phyloP scores from a whole-genome alignment of 305 asterid species.

The Petunia hybrid region DNA sequence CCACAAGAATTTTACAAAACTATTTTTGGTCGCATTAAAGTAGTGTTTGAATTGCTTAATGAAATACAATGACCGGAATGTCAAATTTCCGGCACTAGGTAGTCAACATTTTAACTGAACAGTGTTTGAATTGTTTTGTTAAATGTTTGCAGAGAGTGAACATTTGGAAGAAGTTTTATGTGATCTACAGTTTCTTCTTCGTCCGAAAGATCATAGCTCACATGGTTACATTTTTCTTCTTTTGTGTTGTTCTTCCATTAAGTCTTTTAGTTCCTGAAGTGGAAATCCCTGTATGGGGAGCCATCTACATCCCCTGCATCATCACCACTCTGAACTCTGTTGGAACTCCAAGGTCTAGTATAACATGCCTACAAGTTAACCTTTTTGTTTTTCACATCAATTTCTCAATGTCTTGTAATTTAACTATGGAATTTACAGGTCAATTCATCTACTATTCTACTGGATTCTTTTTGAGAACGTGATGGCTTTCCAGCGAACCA shows the following conservation, averaged over 20 bases:
- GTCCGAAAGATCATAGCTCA: conserved; percentile 77
- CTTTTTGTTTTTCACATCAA: not conserved
- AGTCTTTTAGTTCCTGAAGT: conserved; percentile 72
- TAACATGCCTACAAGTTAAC: not conserved
- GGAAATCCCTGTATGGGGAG: conserved; percentile 70
- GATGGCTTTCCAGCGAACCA: conserved; percentile 80
- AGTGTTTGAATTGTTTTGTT: not conserved
- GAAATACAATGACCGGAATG: too few relatives aligned
- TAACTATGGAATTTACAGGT: conserved; percentile 47
- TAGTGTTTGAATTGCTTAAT: too few relatives aligned
- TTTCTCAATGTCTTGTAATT: not conserved
- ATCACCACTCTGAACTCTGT: conserved; percentile 71
- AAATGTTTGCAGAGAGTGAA: conserved; percentile 59
- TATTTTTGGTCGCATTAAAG: too few relatives aligned
- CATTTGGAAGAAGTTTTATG: conserved; percentile 65
- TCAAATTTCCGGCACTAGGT: not conserved
- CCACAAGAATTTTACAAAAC: too few relatives aligned
- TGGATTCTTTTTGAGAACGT: conserved; percentile 84
- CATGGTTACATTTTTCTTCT: conserved; percentile 69
- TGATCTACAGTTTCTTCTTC: conserved; percentile 84
- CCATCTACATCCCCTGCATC: conserved; percentile 73
- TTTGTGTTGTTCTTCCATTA: conserved; percentile 66
- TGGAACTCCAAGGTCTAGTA: conserved; percentile 72
- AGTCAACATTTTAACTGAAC: not conserved
- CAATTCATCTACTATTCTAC: conserved; percentile 67